Base-by-base conservation (phyloP, 139 green algal species). In the Tetradesmus lagerheimii region DNA sequence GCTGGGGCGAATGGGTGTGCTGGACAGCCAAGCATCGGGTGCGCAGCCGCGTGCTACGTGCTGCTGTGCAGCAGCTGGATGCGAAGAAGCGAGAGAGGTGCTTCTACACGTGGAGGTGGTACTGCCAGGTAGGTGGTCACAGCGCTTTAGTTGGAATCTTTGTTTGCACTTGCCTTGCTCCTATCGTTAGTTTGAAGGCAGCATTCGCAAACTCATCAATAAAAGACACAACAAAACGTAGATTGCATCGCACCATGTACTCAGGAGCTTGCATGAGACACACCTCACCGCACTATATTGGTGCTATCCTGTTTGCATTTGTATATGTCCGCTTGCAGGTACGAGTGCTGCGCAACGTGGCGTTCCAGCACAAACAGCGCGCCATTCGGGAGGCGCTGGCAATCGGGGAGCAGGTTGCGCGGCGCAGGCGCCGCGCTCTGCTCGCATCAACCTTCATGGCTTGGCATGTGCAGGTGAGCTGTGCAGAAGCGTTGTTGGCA, bases 41-140 rank as follows among this genome's bases (percentile, higher is more conserved):
- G 67, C n/a, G 67, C 67, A 78, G 76, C 76, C 25, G 45, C 9
- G 27, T 88, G 53, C n/a, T 67, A 78, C 38, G 78, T 8, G 77
- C 45, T n/a, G 87, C 75, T 37, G 79, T 53, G 27, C 29, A 50
- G 78, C 38, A 74, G 87, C 38, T 91, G 29, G n/a, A 47, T 11
- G 38, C 9, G 15, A 64, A 57, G 23, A 67, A 39, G 25, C 53
- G 62, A 1, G 87, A 67, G 29, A 18, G 87, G 11, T 67, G 62
- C 53, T 91, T 91, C 37, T 91, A 74, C 87, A 81, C 25, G 2
- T 91, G 87, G 87, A 39, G 87, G 1, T 91, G 87, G 87, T 91
- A 91, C 62, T 82, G 53, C 39, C 87, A 91, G 87, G 86, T 90
- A 50, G 11, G 64, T 39, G 35, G 74, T 37, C 9, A 23, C 74